Evolutionary conservation across 2,329 filamentous ascomycete species (phyloP).

Genomic region (Colletotrichum sp.): DNA sequence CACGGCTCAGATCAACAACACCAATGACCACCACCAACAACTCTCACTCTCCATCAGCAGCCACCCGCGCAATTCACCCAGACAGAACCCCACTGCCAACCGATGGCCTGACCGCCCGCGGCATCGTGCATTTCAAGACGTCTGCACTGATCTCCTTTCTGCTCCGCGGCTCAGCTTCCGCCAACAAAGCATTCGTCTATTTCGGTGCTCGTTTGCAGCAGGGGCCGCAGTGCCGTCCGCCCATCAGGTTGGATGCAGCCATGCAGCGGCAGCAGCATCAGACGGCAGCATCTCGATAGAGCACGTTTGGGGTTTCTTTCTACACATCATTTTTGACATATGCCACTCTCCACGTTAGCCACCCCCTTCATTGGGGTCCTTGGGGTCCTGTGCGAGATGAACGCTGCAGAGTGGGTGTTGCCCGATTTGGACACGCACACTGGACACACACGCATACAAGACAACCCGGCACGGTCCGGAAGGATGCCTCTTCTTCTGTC

Average conservation of each 20-base stretch:
- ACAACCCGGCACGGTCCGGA: background rate
- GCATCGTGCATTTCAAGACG: background rate
- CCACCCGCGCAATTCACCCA: background rate
- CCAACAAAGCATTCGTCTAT: background rate
- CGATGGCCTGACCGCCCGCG: background rate
- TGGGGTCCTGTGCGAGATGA: background rate
- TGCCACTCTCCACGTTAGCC: background rate
- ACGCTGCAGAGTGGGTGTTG: background rate
- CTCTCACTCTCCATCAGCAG: background rate
- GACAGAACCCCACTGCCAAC: background rate
- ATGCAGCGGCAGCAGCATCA: background rate
- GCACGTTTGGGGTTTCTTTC: background rate
- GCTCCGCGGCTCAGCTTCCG: background rate
- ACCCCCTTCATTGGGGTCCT: background rate
- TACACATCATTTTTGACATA: background rate
- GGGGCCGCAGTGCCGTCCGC: background rate
- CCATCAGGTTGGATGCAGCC: background rate
- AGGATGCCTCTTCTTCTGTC: background rate
- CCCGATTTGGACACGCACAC: background rate
- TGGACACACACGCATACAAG: background rate
- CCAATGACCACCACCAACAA: background rate
- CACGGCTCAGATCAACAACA: background rate
- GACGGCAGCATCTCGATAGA: background rate
- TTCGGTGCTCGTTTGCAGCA: slow-evolving; percentile 5
- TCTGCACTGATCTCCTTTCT: background rate